Evolutionary conservation across 345 rosid genomes (phyloP).

Genomic region (Boechera stricta): DNA sequence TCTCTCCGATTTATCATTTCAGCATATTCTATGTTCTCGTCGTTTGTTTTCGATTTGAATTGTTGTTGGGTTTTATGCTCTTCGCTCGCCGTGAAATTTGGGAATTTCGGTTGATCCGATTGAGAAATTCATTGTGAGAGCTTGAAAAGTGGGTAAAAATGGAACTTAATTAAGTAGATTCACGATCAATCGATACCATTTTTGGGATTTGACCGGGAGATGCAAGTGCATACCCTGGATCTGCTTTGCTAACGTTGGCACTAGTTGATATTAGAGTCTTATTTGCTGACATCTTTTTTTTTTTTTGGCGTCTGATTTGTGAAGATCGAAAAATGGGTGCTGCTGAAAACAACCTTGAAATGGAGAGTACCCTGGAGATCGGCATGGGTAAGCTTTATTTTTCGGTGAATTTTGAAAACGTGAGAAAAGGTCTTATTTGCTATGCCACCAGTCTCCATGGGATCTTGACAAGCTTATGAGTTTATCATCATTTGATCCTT

Average conservation of each 20-base stretch:
- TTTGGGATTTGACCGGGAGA: no score
- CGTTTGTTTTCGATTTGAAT: neutral
- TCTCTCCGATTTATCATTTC: slow-evolving; percentile 5
- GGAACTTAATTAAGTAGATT: neutral
- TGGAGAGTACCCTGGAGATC: slow-evolving; percentile 79
- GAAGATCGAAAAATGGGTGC: slow-evolving; percentile 55
- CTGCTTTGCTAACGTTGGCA: neutral
- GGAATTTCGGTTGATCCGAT: neutral
- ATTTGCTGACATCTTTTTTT: neutral
- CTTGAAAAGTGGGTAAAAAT: neutral
- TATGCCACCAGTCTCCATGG: neutral
- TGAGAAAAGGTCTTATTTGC: no score
- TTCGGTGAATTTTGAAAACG: no score
- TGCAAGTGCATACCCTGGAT: neutral
- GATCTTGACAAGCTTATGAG: slow-evolving; percentile 1
- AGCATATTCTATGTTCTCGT: neutral
- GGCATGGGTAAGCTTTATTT: slow-evolving; percentile 71
- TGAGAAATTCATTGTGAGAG: neutral
- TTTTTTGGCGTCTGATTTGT: neutral
- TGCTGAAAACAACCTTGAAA: slow-evolving; percentile 55
- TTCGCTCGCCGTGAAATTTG: neutral
- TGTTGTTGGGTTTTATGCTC: slow-evolving; percentile 3
- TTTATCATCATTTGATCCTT: neutral
- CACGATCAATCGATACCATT: neutral
- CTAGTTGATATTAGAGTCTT: neutral